Evolutionary conservation across 306 rosid species (phyloP).

Genomic region (Myrica gale): DNA sequence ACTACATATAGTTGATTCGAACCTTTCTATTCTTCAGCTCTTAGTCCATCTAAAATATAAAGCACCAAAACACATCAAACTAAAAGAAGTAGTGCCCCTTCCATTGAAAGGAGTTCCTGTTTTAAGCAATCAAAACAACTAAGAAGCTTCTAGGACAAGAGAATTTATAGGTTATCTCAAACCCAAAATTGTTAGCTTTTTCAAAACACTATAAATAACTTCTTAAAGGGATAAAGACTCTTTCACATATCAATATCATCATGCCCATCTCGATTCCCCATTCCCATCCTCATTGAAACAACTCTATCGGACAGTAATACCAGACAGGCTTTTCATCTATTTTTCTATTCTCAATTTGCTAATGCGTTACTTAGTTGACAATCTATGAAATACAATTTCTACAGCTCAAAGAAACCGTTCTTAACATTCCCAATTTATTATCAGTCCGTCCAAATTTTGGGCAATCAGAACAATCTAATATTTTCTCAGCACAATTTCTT

Average conservation of each 20-base stretch:
- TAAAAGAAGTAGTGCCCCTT: background rate
- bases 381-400: background rate
- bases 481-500: background rate
- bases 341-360: conserved; percentile 18
- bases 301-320: background rate
- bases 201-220: background rate
- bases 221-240: background rate
- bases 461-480: conserved; percentile 16
- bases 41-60: background rate
- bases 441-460: background rate
- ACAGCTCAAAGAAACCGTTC: background rate
- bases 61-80: background rate
- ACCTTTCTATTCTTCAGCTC: background rate
- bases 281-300: background rate
- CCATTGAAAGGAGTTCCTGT: background rate
- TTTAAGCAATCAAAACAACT: background rate
- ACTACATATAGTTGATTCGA: background rate
- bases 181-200: background rate
- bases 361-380: background rate
- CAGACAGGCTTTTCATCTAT: background rate
- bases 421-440: background rate
- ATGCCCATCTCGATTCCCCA: background rate
- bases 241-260: conserved; percentile 5
- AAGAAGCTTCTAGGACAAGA: background rate
- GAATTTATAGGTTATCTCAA: background rate